A percentile compares a stretch with the other conserved stretches of the same genome.
Conservation (phyloP, 345 rosid genomes). For the Leavenworthia alabamica region DNA sequence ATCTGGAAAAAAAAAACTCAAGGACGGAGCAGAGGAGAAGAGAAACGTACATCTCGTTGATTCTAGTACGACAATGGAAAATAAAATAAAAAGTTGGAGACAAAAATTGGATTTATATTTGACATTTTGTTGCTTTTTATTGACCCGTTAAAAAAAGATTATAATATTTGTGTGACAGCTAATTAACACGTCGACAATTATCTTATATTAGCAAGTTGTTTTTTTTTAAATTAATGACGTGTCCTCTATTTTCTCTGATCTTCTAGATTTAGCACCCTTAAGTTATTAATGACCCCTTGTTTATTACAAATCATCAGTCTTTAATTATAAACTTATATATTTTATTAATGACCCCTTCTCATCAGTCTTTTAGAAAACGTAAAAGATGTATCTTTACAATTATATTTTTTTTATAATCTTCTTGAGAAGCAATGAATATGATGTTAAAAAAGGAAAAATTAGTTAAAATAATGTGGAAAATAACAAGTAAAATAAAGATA, state of each 20-base stretch:
- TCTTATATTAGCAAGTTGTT: conserved; percentile 16
- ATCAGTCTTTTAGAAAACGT: too few relatives aligned
- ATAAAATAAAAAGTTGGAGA: conserved; percentile 10
- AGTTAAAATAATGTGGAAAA: too few relatives aligned
- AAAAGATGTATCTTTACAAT: too few relatives aligned
- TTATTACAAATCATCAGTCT: too few relatives aligned
- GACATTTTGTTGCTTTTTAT: neutral
- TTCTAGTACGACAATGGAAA: conserved; percentile 11
- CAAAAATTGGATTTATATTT: conserved; percentile 11
- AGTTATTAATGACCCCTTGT: neutral
- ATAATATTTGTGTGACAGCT: conserved; percentile 28
- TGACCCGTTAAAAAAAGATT: neutral
- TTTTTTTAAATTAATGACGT: neutral
- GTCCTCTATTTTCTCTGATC: neutral
- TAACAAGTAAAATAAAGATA: too few relatives aligned
- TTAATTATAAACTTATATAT: too few relatives aligned
- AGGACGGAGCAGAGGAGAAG: neutral
- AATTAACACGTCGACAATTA: conserved; percentile 18
- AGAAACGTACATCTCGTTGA: conserved; percentile 24
- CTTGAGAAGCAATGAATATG: too few relatives aligned
- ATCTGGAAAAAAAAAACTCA: neutral
- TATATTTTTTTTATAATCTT: too few relatives aligned
- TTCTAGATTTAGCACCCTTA: neutral
- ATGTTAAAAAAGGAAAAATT: too few relatives aligned
- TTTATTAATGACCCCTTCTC: too few relatives aligned